Evolutionary conservation across 192 early-diverging fungal species (phyloP).

Genomic region (Dissophora globulifera): DNA sequence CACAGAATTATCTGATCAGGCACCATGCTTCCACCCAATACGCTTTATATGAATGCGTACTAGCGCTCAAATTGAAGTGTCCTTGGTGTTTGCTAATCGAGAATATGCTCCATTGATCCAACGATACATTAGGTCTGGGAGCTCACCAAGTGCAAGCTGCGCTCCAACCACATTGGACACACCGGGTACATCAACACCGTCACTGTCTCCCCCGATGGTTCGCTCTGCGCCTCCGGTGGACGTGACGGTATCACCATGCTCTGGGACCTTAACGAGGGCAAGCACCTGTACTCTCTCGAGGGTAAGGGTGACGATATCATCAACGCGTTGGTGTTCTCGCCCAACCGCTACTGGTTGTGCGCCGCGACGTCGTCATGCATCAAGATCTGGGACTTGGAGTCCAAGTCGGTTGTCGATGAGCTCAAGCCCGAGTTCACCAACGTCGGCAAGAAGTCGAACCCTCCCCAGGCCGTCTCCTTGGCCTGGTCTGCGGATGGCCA

Average conservation of each 20-base stretch:
- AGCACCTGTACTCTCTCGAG: slow-evolving; percentile 99
- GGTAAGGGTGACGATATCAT: slow-evolving; percentile 86
- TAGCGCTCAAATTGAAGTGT: too few relatives aligned
- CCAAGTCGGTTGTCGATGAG: slow-evolving; percentile 97
- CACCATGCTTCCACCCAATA: too few relatives aligned
- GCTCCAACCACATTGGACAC: slow-evolving; percentile 99
- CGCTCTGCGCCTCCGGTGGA: slow-evolving; percentile 99
- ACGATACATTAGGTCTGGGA: slow-evolving; percentile 95
- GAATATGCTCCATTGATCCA: too few relatives aligned
- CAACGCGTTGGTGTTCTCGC: slow-evolving; percentile 98
- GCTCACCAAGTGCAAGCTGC: slow-evolving; percentile 97
- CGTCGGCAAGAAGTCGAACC: slow-evolving; percentile 77
- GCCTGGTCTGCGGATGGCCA: slow-evolving; percentile 99
- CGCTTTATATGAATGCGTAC: too few relatives aligned
- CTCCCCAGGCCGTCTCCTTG: slow-evolving; percentile 93
- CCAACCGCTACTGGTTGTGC: slow-evolving; percentile 99
- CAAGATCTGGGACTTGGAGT: slow-evolving; percentile 99
- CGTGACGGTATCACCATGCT: slow-evolving; percentile 99
- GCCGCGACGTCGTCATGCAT: slow-evolving; percentile 94
- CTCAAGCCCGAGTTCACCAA: slow-evolving; percentile 79
- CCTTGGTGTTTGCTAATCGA: too few relatives aligned
- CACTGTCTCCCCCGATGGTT: slow-evolving; percentile 99
- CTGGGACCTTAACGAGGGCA: slow-evolving; percentile 99
- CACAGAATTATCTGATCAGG: slow-evolving; percentile 57
- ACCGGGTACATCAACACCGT: slow-evolving; percentile 97